Conservation (phyloP, 148 eudicot genomes). For the Cornus suecica region DNA sequence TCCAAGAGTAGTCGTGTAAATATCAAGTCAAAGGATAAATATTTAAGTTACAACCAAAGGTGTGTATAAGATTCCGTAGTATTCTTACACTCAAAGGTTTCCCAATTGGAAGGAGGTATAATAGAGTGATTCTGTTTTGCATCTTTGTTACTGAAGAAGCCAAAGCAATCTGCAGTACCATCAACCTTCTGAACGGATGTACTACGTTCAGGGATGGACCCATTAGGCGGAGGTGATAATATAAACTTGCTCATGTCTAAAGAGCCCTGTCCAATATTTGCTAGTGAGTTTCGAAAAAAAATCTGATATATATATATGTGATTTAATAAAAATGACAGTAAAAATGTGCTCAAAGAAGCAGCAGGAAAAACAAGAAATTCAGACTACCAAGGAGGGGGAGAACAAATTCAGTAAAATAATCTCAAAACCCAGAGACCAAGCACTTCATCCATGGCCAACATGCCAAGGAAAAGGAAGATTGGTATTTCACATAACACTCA, state of each 20-base stretch:
- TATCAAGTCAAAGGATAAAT: too few relatives aligned
- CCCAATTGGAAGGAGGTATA: slow-evolving; percentile 51
- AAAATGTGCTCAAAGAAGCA: not conserved
- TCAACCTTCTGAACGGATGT: slow-evolving; percentile 15
- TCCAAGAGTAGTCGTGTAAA: not conserved
- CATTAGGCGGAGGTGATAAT: slow-evolving; percentile 18
- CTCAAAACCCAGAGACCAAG: not conserved
- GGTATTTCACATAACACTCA: not conserved
- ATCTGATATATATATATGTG: not conserved
- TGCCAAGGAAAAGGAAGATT: not conserved
- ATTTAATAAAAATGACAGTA: not conserved
- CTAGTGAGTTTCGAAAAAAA: not conserved
- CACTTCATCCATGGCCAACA: not conserved
- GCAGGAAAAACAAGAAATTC: not conserved
- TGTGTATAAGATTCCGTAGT: not conserved
- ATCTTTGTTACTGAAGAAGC: slow-evolving; percentile 28
- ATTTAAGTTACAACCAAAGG: too few relatives aligned
- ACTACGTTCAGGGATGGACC: not conserved
- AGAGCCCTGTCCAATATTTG: slow-evolving; percentile 38
- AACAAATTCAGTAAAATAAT: not conserved
- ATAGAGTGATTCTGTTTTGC: slow-evolving; percentile 19
- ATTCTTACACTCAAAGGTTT: slow-evolving; percentile 57
- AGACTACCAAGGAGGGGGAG: not conserved
- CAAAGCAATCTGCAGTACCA: slow-evolving; percentile 28
- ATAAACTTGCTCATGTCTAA: slow-evolving; percentile 29